Percentiles rank a stretch among this genome's conserved stretches.
phyloP scores from a whole-genome alignment of 1,139 yeast species.

The Lodderomyces jiufengensis region DNA sequence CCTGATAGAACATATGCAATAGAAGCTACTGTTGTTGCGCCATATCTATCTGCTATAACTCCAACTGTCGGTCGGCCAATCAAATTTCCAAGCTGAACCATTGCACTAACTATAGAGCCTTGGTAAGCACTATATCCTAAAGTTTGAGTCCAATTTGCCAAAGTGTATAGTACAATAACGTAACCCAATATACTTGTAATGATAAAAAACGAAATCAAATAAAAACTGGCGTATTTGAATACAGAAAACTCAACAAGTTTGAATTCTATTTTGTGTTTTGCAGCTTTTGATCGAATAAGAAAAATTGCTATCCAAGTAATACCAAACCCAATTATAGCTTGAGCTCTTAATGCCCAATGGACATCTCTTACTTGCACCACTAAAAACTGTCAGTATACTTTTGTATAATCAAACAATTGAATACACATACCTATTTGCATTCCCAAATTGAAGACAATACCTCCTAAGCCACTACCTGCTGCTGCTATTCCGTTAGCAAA shows the following conservation, averaged over 20 bases:
- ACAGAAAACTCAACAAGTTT: slow-evolving; percentile 30
- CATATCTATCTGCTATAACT: slow-evolving; percentile 32
- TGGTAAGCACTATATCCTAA: slow-evolving; percentile 39
- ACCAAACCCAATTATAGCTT: slow-evolving; percentile 33
- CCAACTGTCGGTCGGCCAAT: slow-evolving; percentile 43
- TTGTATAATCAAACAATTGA: too few species aligned
- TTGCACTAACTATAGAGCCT: slow-evolving; percentile 43
- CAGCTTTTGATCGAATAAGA: slow-evolving; percentile 22
- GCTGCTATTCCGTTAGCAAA: slow-evolving; percentile 57
- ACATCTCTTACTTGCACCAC: slow-evolving; percentile 26
- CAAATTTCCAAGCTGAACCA: slow-evolving; percentile 42
- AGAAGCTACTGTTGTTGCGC: slow-evolving; percentile 35
- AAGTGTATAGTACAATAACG: slow-evolving; percentile 41
- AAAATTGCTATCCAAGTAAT: slow-evolving; percentile 29
- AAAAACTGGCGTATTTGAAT: slow-evolving; percentile 28
- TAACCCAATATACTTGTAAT: slow-evolving; percentile 46
- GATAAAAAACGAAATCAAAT: slow-evolving; percentile 28
- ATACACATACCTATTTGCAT: too few species aligned
- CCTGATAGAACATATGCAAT: slow-evolving; percentile 21
- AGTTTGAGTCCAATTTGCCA: slow-evolving; percentile 44
- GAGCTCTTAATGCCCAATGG: slow-evolving; percentile 36
- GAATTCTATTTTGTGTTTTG: slow-evolving; percentile 26
- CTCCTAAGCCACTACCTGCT: slow-evolving; percentile 64
- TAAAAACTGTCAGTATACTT: too few species aligned
- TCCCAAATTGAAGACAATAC: slow-evolving; percentile 44